Percentiles rank a stretch among this genome's conserved stretches.
Evolutionary conservation across 2,329 filamentous ascomycete species (phyloP).

Genomic region (Colletotrichum cuscutae): DNA sequence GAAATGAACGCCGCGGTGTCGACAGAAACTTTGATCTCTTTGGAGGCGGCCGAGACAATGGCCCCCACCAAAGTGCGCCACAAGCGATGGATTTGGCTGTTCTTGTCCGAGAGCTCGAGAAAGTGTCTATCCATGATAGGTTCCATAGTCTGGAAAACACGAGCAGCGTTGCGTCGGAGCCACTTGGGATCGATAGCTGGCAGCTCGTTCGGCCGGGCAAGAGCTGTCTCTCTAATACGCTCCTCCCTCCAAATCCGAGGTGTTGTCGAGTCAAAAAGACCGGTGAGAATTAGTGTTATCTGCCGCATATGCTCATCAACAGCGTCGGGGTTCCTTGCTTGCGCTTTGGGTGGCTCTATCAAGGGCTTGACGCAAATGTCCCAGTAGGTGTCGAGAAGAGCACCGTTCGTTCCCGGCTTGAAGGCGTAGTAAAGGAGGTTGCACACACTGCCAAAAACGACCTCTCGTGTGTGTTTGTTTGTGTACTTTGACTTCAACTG

Average conservation of each 20-base stretch:
- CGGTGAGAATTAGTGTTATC: slow-evolving; percentile 75
- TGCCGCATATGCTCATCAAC: slow-evolving; percentile 64
- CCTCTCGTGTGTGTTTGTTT: slow-evolving; percentile 66
- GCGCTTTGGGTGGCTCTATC: slow-evolving; percentile 49
- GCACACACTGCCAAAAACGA: slow-evolving; percentile 76
- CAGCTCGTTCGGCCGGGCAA: slow-evolving; percentile 78
- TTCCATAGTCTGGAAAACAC: slow-evolving; percentile 71
- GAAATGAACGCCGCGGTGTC: slow-evolving; percentile 86
- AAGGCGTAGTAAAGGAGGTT: slow-evolving; percentile 87
- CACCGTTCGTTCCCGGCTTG: slow-evolving; percentile 72
- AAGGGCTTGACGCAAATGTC: slow-evolving; percentile 74
- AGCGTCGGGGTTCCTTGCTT: slow-evolving; percentile 47
- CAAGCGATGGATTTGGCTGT: slow-evolving; percentile 62
- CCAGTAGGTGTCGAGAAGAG: slow-evolving; percentile 83
- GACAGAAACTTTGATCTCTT: slow-evolving; percentile 89
- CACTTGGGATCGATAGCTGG: slow-evolving; percentile 86
- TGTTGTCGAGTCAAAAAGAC: slow-evolving; percentile 71
- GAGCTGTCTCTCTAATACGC: slow-evolving; percentile 69
- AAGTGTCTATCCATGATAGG: slow-evolving; percentile 72
- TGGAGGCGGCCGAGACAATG: slow-evolving; percentile 75
- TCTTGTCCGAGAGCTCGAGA: slow-evolving; percentile 68
- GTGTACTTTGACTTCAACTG: slow-evolving; percentile 74
- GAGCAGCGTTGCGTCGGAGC: slow-evolving; percentile 77
- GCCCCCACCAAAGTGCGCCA: slow-evolving; percentile 72
- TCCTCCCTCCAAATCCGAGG: slow-evolving; percentile 78